phyloP scores from a whole-genome alignment of 192 early-diverging fungal species.

The Backusella sp. region DNA sequence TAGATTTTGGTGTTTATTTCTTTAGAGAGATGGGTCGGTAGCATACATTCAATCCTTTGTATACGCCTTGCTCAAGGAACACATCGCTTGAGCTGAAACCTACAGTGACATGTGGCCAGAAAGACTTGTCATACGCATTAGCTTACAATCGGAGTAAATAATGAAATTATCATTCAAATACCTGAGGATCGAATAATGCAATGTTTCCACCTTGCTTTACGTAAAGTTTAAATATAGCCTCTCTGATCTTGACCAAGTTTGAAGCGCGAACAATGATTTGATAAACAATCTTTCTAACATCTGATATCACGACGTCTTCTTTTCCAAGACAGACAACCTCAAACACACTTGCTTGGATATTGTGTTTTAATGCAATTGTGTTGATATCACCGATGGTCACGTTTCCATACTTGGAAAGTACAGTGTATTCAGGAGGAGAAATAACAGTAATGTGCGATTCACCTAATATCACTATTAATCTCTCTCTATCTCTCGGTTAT shows the following conservation, averaged over 20 bases:
- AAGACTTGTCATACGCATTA: conserved; percentile 29
- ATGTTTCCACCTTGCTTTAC: conserved; percentile 63
- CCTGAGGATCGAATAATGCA: conserved; percentile 60
- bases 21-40: conserved; percentile 44
- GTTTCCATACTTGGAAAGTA: conserved; percentile 48
- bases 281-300: conserved; percentile 28
- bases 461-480: conserved; percentile 26
- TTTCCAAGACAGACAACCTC: conserved; percentile 61
- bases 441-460: conserved; percentile 76
- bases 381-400: conserved; percentile 68
- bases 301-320: conserved; percentile 31
- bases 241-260: conserved; percentile 50
- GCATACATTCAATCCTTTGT: conserved; percentile 70
- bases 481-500: background rate
- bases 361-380: conserved; percentile 43
- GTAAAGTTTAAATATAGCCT: conserved; percentile 55
- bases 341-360: conserved; percentile 59
- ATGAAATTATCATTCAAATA: background rate
- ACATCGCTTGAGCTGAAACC: conserved; percentile 64
- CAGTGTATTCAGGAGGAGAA: conserved; percentile 64
- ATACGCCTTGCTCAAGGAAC: conserved; percentile 65
- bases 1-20: background rate
- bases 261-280: conserved; percentile 47
- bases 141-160: background rate
- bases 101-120: conserved; percentile 69